These are phyloP conservation scores for Penicillium italicum DNA, from an alignment of 2,329 filamentous ascomycete species.

Conservation along the genomic window DNA sequence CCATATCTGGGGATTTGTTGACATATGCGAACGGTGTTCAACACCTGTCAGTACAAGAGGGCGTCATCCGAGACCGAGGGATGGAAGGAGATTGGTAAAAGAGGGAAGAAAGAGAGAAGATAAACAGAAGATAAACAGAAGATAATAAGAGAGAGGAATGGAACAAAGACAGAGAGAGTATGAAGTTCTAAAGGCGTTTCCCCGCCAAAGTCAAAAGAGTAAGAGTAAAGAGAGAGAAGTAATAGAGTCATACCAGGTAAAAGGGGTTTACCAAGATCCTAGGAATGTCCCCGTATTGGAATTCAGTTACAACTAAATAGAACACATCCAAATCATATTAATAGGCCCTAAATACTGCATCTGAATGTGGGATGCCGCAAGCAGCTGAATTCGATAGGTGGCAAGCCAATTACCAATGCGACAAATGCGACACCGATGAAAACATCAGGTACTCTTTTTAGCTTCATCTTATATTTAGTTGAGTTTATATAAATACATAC, in stretches of 20 bases:
- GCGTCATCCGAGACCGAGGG: conserved; percentile 10
- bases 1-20: conserved; percentile 26
- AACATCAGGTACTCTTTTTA: neutral
- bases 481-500: neutral
- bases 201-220: neutral
- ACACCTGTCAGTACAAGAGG: conserved; percentile 14
- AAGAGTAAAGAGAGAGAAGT: neutral
- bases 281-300: neutral
- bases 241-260: neutral
- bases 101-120: neutral
- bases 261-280: neutral
- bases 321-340: neutral
- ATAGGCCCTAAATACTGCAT: neutral
- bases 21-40: conserved; percentile 7
- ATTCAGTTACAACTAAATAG: neutral
- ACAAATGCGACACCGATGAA: neutral
- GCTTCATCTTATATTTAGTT: neutral
- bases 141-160: neutral
- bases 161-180: neutral
- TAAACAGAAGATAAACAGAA: neutral
- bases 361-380: conserved; percentile 3
- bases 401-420: conserved; percentile 14
- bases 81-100: neutral
- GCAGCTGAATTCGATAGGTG: conserved; percentile 13
- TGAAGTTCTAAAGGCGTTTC: neutral